Percentiles rank a stretch among this genome's conserved stretches.
phyloP scores from a whole-genome alignment of 192 early-diverging fungal genomes.

The Coemansia reversa region DNA sequence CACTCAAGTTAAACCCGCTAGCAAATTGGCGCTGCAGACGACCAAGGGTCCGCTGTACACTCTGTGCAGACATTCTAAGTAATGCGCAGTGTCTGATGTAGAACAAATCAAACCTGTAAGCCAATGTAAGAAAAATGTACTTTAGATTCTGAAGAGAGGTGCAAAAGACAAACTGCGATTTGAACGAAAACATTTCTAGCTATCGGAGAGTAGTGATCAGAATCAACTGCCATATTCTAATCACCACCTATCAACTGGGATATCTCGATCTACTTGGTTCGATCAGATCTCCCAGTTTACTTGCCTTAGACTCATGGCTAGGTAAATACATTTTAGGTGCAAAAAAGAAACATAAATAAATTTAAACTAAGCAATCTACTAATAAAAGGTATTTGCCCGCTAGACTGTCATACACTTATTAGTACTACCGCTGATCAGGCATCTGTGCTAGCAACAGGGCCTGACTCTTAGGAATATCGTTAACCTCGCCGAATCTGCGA shows the following conservation, averaged over 20 bases:
- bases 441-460: slow-evolving; percentile 30
- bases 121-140: neutral
- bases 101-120: neutral
- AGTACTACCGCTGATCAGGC: slow-evolving; percentile 17
- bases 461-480: slow-evolving; percentile 30
- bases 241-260: neutral
- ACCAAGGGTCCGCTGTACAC: neutral
- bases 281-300: too few relatives aligned
- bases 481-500: slow-evolving; percentile 25
- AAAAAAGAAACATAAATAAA: slow-evolving; percentile 1
- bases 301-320: too few relatives aligned
- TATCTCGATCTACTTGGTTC: too few relatives aligned
- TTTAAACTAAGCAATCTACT: too few relatives aligned
- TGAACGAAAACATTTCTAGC: neutral
- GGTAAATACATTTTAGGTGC: neutral
- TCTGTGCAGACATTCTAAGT: slow-evolving; percentile 4
- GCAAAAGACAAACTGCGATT: neutral
- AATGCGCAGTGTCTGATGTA: neutral
- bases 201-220: neutral
- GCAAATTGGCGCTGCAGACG: slow-evolving; percentile 17
- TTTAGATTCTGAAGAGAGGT: neutral
- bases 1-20: slow-evolving; percentile 11
- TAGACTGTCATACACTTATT: neutral
- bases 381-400: neutral
- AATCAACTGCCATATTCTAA: neutral